A percentile compares a stretch with the other conserved stretches of the same genome.
phyloP scores from a whole-genome alignment of 2,329 filamentous ascomycete species.

The Ascosphaera apis region DNA sequence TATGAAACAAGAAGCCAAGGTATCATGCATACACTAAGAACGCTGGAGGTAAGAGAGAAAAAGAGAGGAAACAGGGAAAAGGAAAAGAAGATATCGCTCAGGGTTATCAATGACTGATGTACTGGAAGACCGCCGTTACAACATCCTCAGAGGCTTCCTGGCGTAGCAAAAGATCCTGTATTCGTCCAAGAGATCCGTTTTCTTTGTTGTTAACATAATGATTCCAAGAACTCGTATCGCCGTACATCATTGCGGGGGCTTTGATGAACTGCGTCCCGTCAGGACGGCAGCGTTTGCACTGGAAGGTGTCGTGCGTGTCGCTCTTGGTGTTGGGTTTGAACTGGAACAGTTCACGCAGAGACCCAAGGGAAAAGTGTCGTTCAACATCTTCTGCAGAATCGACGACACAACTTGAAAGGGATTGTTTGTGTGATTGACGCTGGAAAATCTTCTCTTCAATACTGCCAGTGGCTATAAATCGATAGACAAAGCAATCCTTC shows the following conservation, averaged over 20 bases:
- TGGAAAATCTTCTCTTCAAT: constrained; percentile 99
- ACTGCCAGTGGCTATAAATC: constrained; percentile 94
- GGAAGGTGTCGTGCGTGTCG: constrained; percentile 97
- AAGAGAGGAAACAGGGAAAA: no score
- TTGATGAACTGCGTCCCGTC: constrained; percentile 76
- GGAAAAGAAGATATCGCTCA: no score
- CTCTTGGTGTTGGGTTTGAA: constrained; percentile 66
- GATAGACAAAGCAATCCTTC: constrained; percentile 98
- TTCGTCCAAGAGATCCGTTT: constrained; percentile 44
- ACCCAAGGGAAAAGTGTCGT: constrained; percentile 82
- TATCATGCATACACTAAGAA: no score
- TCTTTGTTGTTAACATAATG: constrained; percentile 67
- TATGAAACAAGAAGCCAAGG: no score
- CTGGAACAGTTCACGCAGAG: constrained; percentile 78
- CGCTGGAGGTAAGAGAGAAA: no score
- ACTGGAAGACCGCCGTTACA: constrained; percentile 93
- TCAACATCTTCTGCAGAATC: constrained; percentile 95
- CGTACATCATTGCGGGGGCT: constrained; percentile 84
- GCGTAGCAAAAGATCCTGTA: constrained; percentile 74
- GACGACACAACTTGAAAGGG: constrained; percentile 83
- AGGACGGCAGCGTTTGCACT: constrained; percentile 81
- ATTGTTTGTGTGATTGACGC: constrained; percentile 94
- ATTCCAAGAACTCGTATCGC: constrained; percentile 98
- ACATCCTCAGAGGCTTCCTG: constrained; percentile 60
- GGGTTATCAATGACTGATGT: constrained; percentile 68